Percentiles rank a stretch among this genome's conserved stretches.
Evolutionary conservation across 2,329 filamentous ascomycete genomes (phyloP).

Genomic region (Apiospora saccharicola): DNA sequence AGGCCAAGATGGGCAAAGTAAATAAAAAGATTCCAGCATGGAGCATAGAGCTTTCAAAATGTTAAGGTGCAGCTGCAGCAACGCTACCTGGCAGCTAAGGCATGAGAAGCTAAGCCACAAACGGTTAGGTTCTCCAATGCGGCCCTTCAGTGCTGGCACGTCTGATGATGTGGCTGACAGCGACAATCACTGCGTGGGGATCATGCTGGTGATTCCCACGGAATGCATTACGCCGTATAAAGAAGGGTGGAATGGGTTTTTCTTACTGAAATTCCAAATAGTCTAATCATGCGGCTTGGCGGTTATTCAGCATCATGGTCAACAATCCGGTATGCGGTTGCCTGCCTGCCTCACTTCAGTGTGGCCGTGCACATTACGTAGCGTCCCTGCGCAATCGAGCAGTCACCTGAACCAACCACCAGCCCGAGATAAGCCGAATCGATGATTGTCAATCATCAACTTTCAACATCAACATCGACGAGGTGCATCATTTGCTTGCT

Average conservation of each 20-base stretch:
- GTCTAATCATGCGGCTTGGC: neutral
- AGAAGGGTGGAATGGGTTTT: no score
- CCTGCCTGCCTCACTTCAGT: neutral
- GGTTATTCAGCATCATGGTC: neutral
- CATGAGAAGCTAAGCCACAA: neutral
- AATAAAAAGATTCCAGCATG: constrained; percentile 23
- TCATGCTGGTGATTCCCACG: no score
- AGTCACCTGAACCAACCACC: neutral
- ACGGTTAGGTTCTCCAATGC: neutral
- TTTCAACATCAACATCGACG: neutral
- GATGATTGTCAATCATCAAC: neutral
- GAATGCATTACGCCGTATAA: no score
- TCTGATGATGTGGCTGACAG: constrained; percentile 4
- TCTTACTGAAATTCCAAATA: no score
- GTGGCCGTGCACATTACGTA: constrained; percentile 18
- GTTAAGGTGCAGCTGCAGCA: constrained; percentile 22
- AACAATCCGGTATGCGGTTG: no score
- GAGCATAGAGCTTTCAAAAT: constrained; percentile 22
- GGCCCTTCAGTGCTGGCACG: neutral
- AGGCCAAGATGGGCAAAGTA: constrained; percentile 21
- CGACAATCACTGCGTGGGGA: neutral
- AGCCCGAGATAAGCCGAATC: constrained; percentile 6
- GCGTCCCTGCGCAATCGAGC: neutral
- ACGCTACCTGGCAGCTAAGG: constrained; percentile 10
- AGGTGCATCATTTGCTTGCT: neutral